Evolutionary conservation across 805 yeast genomes (phyloP), one percentile per base, ranked within the genome.

Genomic region (Hanseniaspora clermontiae): DNA sequence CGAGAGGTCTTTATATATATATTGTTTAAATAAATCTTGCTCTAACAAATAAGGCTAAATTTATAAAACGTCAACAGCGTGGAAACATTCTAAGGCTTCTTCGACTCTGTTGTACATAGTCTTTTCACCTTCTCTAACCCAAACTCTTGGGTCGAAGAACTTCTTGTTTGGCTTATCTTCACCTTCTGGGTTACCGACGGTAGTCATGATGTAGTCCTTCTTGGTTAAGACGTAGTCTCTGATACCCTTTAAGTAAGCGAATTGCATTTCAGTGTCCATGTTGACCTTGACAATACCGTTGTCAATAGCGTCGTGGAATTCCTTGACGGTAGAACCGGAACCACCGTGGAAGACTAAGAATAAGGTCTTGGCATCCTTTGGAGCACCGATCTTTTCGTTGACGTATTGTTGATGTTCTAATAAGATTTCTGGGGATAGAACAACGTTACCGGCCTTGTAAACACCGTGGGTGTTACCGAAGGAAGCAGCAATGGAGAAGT

Each of bases 41-140:
- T 32, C 12, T 32, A 32, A 32, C n/a, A n/a, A n/a, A n/a, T n/a
- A n/a, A 7, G 15, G 17, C 24, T 19, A 34, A 11, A 40, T 37
- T 55, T 57, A 57, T 37, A 57, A 57, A 38, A 43, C 47, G 24
- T 51, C 38, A 38, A 47, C 52, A 29, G 95, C 78, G 79, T 83
- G 89, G 95, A 93, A 93, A 71, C 87, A 77, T 53, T 74, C 77
- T 72, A 93, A 79, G 68, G 95, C 95, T 73, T 82, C 84, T 60
- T 85, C 65, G 69, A 93, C 79, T 83, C 97, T 87, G 65, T 73
- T 76, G 64, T 82, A 65, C 97, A 93, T 91, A 71, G 97, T 89
- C 89, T 89, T 89, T 82, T 93, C 98, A 81, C 98, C 97, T 79
- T 91, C 97, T 82, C 97, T 90, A 65, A 93, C 97, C 98, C 98